Evolutionary conservation across 2,329 filamentous ascomycete genomes (phyloP).

Genomic region (Paraphaeosphaeria sporulosa): DNA sequence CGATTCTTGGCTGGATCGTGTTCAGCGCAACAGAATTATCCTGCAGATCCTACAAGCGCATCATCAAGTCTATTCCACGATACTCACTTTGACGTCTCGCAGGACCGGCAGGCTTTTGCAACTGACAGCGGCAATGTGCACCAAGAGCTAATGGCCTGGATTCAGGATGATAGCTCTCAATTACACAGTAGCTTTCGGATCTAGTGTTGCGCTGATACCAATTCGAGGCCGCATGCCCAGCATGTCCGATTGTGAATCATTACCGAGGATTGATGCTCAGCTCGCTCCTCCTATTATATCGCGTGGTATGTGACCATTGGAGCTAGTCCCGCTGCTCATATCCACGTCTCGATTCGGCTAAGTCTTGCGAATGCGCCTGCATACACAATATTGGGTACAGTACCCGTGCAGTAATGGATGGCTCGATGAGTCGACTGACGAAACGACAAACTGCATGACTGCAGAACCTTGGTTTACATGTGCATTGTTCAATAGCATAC

Average conservation of each 20-base stretch:
- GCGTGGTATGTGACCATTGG: too few species aligned
- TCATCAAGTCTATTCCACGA: not conserved
- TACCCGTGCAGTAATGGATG: too few species aligned
- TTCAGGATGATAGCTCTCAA: conserved; percentile 25
- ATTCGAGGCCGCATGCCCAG: not conserved
- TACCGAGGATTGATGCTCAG: not conserved
- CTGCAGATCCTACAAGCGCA: conserved; percentile 7
- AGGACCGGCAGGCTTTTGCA: conserved; percentile 3
- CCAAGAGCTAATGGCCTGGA: conserved; percentile 27
- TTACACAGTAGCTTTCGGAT: conserved; percentile 24
- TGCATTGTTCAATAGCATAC: too few species aligned
- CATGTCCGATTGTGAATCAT: not conserved
- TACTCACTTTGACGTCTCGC: not conserved
- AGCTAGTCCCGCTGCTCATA: too few species aligned
- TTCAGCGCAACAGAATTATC: conserved; percentile 7
- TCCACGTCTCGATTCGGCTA: too few species aligned
- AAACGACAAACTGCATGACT: too few species aligned
- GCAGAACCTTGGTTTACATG: too few species aligned
- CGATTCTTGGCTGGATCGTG: conserved; percentile 21
- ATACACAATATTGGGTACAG: too few species aligned
- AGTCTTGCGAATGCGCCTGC: too few species aligned
- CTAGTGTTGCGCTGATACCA: conserved; percentile 7
- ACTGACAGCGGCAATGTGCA: conserved; percentile 18
- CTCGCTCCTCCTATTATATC: too few species aligned
- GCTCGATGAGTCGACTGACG: too few species aligned